Evolutionary conservation across 495 filamentous ascomycete species (phyloP).

Genomic region (Neurospora tetraspora): DNA sequence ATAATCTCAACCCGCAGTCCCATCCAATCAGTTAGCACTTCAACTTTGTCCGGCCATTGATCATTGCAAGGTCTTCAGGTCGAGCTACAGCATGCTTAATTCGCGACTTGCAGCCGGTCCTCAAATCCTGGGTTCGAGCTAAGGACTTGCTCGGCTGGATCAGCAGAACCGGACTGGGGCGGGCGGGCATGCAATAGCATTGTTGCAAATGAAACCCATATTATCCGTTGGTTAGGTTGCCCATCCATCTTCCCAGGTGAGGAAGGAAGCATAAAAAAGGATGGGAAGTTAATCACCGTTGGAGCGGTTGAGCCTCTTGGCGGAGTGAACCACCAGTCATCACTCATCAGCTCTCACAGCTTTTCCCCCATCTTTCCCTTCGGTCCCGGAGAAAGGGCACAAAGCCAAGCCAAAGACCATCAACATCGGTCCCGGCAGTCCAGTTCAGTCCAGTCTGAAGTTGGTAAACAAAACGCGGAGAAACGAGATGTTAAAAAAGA

Average conservation of each 20-base stretch:
- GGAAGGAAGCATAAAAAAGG: neutral
- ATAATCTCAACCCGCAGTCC: neutral
- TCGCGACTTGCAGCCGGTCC: neutral
- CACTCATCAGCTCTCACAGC: neutral
- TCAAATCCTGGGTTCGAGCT: neutral
- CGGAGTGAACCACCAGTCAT: neutral
- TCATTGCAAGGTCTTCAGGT: neutral
- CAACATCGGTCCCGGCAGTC: neutral
- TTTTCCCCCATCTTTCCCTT: neutral
- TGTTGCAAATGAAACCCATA: neutral
- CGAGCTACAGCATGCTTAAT: neutral
- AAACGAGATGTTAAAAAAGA: neutral
- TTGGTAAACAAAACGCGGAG: neutral
- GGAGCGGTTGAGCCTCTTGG: neutral
- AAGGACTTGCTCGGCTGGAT: neutral
- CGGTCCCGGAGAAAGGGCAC: neutral
- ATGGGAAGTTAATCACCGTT: neutral
- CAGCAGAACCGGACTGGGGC: neutral
- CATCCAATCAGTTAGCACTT: neutral
- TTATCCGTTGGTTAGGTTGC: neutral
- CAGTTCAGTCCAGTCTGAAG: neutral
- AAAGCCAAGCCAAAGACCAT: neutral
- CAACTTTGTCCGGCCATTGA: neutral
- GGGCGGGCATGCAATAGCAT: neutral
- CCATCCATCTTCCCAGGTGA: neutral